phyloP scores from a whole-genome alignment of 2,329 filamentous ascomycete species.

The Xylaria sp. region DNA sequence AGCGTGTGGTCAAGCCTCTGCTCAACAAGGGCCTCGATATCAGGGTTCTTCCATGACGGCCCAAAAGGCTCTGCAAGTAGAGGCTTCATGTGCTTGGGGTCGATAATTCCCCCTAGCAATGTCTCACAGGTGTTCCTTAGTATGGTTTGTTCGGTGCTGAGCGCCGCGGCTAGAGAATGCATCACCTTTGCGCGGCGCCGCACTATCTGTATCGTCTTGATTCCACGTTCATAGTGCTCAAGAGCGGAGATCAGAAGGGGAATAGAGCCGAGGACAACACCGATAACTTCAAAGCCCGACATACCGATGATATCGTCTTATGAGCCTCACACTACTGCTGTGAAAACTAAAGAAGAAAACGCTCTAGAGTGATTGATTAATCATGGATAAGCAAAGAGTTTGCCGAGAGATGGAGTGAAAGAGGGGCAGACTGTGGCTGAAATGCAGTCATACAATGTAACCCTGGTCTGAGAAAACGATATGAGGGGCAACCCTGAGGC shows the following conservation, averaged over 20 bases:
- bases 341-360: not conserved
- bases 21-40: conserved; percentile 30
- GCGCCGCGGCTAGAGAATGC: conserved; percentile 28
- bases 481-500: not conserved
- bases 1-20: conserved; percentile 29
- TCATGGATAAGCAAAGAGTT: no score
- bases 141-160: conserved; percentile 38
- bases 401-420: no score
- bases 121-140: conserved; percentile 41
- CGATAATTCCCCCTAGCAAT: conserved; percentile 37
- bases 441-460: conserved; percentile 7
- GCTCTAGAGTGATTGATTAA: not conserved
- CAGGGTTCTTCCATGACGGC: conserved; percentile 33
- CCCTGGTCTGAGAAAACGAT: not conserved
- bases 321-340: not conserved
- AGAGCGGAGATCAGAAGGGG: conserved; percentile 33
- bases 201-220: conserved; percentile 28
- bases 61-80: conserved; percentile 42
- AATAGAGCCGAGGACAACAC: conserved; percentile 34
- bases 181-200: conserved; percentile 33
- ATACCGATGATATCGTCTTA: conserved; percentile 14
- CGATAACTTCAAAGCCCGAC: conserved; percentile 36
- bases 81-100: conserved; percentile 32
- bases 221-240: conserved; percentile 32
- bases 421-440: conserved; percentile 2